Percentiles rank a stretch among this genome's conserved stretches.
These are phyloP conservation scores for Beauveria sp. DNA, from an alignment of 2,329 filamentous ascomycete genomes.

Conservation along the genomic window DNA sequence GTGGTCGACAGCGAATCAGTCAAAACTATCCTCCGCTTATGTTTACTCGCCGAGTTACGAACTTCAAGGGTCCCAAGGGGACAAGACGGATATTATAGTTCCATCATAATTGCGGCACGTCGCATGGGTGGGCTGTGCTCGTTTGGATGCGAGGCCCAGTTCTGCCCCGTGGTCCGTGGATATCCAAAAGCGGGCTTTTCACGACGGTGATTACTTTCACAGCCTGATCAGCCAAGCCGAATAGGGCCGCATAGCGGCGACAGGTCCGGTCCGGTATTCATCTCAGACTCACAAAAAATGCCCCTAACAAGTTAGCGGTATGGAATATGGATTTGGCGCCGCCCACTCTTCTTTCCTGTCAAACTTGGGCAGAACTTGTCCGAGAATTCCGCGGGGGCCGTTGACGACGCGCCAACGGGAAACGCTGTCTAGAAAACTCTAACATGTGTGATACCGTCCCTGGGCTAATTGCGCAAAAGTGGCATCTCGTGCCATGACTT, in stretches of 20 bases:
- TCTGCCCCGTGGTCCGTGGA: neutral
- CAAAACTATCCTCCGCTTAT: neutral
- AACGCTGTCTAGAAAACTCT: neutral
- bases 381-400: neutral
- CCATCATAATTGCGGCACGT: neutral
- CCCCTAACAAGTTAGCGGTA: slow-evolving; percentile 1
- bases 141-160: neutral
- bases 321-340: neutral
- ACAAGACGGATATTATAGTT: slow-evolving; percentile 4
- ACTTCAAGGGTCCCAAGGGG: neutral
- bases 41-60: neutral
- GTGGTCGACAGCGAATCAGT: neutral
- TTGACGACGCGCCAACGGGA: neutral
- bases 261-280: neutral
- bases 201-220: neutral
- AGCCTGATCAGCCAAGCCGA: slow-evolving; percentile 2
- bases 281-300: neutral
- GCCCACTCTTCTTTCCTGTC: neutral
- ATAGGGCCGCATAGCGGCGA: neutral
- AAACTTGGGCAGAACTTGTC: neutral
- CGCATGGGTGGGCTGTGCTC: slow-evolving; percentile 5
- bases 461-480: neutral
- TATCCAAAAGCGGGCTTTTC: slow-evolving; percentile 1
- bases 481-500: neutral
- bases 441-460: neutral